Percentiles rank a stretch among this genome's conserved stretches.
Conservation (phyloP, 345 rosid species). For the Eucalyptus sideroxylon region DNA sequence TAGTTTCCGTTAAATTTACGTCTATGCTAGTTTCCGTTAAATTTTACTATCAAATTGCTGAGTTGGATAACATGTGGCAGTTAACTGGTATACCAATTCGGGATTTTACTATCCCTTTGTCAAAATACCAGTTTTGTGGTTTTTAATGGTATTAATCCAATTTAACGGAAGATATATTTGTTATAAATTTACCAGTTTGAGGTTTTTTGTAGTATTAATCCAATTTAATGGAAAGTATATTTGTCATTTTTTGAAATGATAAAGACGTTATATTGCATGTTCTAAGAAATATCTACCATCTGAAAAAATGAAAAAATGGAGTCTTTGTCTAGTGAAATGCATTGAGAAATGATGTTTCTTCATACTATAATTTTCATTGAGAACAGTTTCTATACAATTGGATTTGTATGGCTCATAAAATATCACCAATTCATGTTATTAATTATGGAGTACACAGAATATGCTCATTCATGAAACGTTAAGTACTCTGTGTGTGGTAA, state of each 20-base stretch:
- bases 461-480: not conserved
- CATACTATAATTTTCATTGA: not conserved
- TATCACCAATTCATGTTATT: not conserved
- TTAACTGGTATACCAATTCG: too few species aligned
- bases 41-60: too few species aligned
- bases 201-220: too few species aligned
- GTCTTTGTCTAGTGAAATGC: not conserved
- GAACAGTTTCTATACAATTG: not conserved
- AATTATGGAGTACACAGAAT: not conserved
- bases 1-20: too few species aligned
- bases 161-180: too few species aligned
- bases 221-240: too few species aligned
- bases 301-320: not conserved
- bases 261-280: not conserved
- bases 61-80: too few species aligned
- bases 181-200: too few species aligned
- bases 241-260: not conserved
- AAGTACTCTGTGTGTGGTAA: not conserved
- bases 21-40: too few species aligned
- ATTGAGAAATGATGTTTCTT: not conserved
- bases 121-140: too few species aligned
- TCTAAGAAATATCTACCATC: not conserved
- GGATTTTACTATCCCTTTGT: too few species aligned
- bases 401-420: not conserved
- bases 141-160: too few species aligned